Base-by-base conservation (phyloP, 108 stramenopile species). In the Phaeodactylum tricornutum region DNA sequence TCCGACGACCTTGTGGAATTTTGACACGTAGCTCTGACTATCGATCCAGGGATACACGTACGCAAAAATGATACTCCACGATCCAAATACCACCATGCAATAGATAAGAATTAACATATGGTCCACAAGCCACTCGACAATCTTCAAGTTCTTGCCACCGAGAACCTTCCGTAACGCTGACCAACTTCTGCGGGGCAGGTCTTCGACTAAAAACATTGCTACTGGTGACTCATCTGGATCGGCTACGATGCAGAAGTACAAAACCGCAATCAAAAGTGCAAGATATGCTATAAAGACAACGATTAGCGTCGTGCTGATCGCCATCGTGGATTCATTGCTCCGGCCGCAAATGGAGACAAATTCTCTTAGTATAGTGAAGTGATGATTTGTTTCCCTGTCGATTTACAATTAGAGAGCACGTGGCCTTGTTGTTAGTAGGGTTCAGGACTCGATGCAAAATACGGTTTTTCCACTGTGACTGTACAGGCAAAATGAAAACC, bases 21-120 rank as follows among this genome's bases (percentile, higher is more conserved):
- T 48, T 14, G 48, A 35, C 20, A 92, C 65, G 51, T 67, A 53
- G 6, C 28, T 31, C 1, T 72, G 66, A 26, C 59, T 50, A 31
- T 57, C 50, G 28, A 92, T 76, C 53, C 67, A 78, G 4, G 71
- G 69, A 43, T 88, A 92, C 7, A 77, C 71, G 27, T 76, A 69
- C 12, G 38, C 47, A 38, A 87, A 82, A 4, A 92, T 73, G 11
- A 86, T 59, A 14, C 57, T 57, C 84, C 85, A 92, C 16, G 61
- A 63, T 41, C 83, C 84, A n/a, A 77, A 44, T 6, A 92, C 84
- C 6, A 86, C 66, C 21, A 72, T 53, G 14, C 69, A 59, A 35
- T 79, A 84, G 8, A 69, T 33, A 12, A 72, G 24, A 3, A 59
- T 47, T 42, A 72, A 27, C 31, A 37, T 31, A 5, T 50, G 41